Conservation (phyloP, 1,139 yeast species). For the Pichia sp. region DNA sequence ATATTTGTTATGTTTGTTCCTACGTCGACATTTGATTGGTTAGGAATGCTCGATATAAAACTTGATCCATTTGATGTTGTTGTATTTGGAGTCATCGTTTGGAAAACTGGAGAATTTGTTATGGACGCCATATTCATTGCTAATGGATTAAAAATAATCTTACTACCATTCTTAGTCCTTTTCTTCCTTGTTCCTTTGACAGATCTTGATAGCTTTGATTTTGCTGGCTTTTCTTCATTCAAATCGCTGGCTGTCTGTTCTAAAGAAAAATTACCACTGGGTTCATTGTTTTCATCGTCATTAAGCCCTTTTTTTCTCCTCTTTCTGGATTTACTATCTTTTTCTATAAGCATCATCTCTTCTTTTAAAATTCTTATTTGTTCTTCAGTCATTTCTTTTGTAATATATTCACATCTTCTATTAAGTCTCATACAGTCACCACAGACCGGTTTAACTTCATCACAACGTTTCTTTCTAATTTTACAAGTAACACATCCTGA, state of each 20-base stretch:
- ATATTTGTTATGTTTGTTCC: too few species aligned
- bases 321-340: slow-evolving; percentile 24
- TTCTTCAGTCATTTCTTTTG: slow-evolving; percentile 33
- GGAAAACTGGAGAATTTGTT: background rate
- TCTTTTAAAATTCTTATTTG: slow-evolving; percentile 21
- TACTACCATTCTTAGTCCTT: slow-evolving; percentile 3
- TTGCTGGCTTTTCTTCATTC: background rate
- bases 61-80: background rate
- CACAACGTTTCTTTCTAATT: slow-evolving; percentile 66
- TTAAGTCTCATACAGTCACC: slow-evolving; percentile 51
- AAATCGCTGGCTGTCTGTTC: background rate
- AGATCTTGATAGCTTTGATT: background rate
- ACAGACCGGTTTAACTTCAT: slow-evolving; percentile 57
- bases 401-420: slow-evolving; percentile 47
- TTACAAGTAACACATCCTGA: slow-evolving; percentile 71
- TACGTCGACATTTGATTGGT: background rate
- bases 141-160: slow-evolving; percentile 26
- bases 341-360: slow-evolving; percentile 35
- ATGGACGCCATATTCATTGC: slow-evolving; percentile 18
- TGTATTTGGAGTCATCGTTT: background rate
- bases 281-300: background rate
- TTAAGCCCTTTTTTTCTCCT: slow-evolving; percentile 18
- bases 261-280: background rate
- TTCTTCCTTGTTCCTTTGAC: slow-evolving; percentile 3
- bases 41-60: background rate